Evolutionary conservation across 2,329 filamentous ascomycete genomes (phyloP), one percentile per base, ranked within the genome.

Genomic region (Trichoderma endophyticum): DNA sequence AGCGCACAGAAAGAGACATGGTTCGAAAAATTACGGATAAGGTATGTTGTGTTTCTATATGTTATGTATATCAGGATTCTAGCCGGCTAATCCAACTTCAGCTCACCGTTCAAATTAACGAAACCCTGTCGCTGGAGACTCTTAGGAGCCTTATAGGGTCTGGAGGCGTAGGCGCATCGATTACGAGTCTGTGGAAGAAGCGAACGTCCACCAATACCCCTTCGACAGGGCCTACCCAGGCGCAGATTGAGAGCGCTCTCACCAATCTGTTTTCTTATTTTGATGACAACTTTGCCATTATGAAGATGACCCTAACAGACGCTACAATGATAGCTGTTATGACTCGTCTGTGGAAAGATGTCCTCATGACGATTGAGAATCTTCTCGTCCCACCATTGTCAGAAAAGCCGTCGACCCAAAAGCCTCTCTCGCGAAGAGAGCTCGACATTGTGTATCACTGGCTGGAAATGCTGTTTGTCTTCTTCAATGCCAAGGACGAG

Each of bases 281-380:
- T 79, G 93, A 99, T 80, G 95, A 98, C 80, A 99, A 99, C 78
- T 99, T 99, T 82, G 94, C 94, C 72, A 97, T 98, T 76, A 97
- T 99, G 95, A 98, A 98, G 83, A 91, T 96, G 81, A 98, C 95
- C 0, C 85, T 99, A 71, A 98, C 96, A 1, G 92, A 94, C 72
- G 91, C 94, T 71, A 97, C 96, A n/a, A 98, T 99, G 95, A 90
- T 95, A 77, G 95, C 96, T 80, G 96, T 99, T 77, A 99, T 99
- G 96, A 97, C 94, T 26, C 90, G 96, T 59, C 84, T 99, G 6
- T 99, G 96, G 96, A 99, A 99, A 82, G 96, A 99, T 81, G 95
- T 97, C 0, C 86, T 99, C 18, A 91, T 95, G 76, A 97, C 95
- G 1, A 92, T 98, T 74, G 96, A 99, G 82, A 89, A 89, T 48